phyloP scores from a whole-genome alignment of 2,329 filamentous ascomycete genomes.

The Rhytidhysteron rufulum region DNA sequence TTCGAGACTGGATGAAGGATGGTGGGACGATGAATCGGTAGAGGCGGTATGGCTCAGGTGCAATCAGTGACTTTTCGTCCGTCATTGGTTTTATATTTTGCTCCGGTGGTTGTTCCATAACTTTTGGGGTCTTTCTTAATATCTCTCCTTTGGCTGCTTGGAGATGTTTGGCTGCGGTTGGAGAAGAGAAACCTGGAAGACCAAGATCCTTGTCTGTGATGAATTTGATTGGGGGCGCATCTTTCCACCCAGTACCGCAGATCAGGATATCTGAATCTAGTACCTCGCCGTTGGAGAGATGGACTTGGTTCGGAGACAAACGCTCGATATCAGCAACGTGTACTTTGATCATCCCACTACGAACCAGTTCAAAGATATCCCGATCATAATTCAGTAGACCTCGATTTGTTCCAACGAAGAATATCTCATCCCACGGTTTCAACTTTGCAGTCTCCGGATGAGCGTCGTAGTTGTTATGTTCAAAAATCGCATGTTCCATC shows the following conservation, averaged over 20 bases:
- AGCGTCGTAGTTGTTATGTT: conserved; percentile 43
- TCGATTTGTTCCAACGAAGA: conserved; percentile 54
- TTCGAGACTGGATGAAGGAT: conserved; percentile 23
- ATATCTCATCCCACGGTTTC: conserved; percentile 38
- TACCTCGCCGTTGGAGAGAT: conserved; percentile 45
- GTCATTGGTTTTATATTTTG: conserved; percentile 9
- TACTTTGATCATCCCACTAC: conserved; percentile 49
- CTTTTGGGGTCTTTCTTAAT: conserved; percentile 49
- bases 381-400: conserved; percentile 58
- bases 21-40: conserved; percentile 44
- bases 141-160: conserved; percentile 50
- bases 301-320: conserved; percentile 45
- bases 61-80: conserved; percentile 4
- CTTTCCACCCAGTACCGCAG: conserved; percentile 56
- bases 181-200: conserved; percentile 15
- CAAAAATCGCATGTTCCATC: conserved; percentile 50
- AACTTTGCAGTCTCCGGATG: conserved; percentile 39
- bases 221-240: conserved; percentile 51
- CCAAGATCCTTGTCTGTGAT: conserved; percentile 24
- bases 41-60: conserved; percentile 37
- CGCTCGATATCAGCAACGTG: conserved; percentile 53
- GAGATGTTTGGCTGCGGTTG: conserved; percentile 9
- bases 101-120: conserved; percentile 48
- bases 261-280: conserved; percentile 51
- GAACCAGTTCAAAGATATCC: conserved; percentile 56